phyloP scores from a whole-genome alignment of 352 stramenopile genomes.

The Pythium aquatile region DNA sequence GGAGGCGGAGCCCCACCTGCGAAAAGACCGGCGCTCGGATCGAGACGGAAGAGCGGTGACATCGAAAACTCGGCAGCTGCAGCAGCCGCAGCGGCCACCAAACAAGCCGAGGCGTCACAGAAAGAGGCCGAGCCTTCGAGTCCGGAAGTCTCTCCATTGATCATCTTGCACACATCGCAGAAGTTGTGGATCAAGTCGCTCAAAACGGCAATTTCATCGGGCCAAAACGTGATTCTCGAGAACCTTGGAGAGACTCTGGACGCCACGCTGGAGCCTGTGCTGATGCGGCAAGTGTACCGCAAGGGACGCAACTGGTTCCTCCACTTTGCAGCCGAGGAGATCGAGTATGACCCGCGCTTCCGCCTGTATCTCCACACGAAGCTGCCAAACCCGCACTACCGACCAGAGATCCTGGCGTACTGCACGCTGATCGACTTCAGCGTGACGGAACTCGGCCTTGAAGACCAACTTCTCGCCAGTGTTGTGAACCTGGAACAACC shows the following conservation, averaged over 20 bases:
- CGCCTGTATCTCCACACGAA: slow-evolving; percentile 91
- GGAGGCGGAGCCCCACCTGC: neutral
- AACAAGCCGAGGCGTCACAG: neutral
- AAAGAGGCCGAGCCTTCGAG: neutral
- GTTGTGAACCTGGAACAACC: slow-evolving; percentile 91
- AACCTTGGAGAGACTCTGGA: slow-evolving; percentile 89
- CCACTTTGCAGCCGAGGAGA: slow-evolving; percentile 84
- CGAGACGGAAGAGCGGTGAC: neutral
- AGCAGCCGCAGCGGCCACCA: neutral
- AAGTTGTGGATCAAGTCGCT: slow-evolving; percentile 78
- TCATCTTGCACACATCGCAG: slow-evolving; percentile 73
- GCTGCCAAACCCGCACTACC: slow-evolving; percentile 91
- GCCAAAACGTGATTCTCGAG: slow-evolving; percentile 89
- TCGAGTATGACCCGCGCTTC: slow-evolving; percentile 89
- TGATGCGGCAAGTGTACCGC: slow-evolving; percentile 86
- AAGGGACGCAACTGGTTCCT: slow-evolving; percentile 90
- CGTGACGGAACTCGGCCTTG: slow-evolving; percentile 88
- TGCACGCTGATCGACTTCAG: slow-evolving; percentile 95
- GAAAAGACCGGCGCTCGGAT: neutral
- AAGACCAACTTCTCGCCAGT: slow-evolving; percentile 88
- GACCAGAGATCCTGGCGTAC: slow-evolving; percentile 89
- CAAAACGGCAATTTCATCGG: slow-evolving; percentile 68
- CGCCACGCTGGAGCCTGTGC: slow-evolving; percentile 82
- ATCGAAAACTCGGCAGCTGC: neutral
- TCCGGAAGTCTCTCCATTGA: slow-evolving; percentile 31